These are phyloP conservation scores for Penicillium sp. DNA, from an alignment of 2,329 filamentous ascomycete genomes.

Conservation along the genomic window DNA sequence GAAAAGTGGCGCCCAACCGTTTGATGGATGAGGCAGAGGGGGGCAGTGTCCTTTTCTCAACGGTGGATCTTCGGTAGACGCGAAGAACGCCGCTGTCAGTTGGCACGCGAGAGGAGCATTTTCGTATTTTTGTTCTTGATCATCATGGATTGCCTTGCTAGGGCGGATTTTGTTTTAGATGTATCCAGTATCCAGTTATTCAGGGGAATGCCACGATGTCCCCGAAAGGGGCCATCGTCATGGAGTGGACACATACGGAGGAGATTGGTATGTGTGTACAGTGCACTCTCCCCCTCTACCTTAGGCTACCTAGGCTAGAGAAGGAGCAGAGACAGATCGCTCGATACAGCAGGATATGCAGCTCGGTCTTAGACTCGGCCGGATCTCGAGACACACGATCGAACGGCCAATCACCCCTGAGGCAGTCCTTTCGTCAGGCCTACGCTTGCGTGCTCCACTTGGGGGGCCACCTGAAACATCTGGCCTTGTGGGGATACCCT, in stretches of 20 bases:
- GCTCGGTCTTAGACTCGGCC: conserved; percentile 16
- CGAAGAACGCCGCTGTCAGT: conserved; percentile 25
- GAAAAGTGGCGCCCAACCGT: conserved; percentile 24
- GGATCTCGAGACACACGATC: conserved; percentile 18
- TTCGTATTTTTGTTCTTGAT: not conserved
- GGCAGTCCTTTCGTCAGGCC: conserved; percentile 14
- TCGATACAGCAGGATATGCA: conserved; percentile 8
- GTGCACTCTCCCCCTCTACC: too few species aligned
- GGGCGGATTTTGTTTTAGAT: too few species aligned
- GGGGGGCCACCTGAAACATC: conserved; percentile 21
- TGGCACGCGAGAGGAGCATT: too few species aligned
- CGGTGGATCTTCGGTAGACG: conserved; percentile 24
- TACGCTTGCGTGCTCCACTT: conserved; percentile 14
- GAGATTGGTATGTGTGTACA: too few species aligned
- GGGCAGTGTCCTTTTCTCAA: conserved; percentile 16
- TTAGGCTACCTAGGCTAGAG: too few species aligned
- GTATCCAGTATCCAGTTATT: conserved; percentile 1
- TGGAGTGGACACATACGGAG: too few species aligned
- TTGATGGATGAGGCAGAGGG: conserved; percentile 18
- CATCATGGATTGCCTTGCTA: too few species aligned
- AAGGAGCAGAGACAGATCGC: conserved; percentile 4
- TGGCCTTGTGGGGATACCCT: conserved; percentile 19
- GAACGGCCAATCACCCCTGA: conserved; percentile 13
- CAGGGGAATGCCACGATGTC: too few species aligned
- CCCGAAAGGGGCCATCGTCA: not conserved